Evolutionary conservation across 2,329 filamentous ascomycete species (phyloP), one percentile per base, ranked within the genome.

Genomic region (Zymoseptoria tritici): DNA sequence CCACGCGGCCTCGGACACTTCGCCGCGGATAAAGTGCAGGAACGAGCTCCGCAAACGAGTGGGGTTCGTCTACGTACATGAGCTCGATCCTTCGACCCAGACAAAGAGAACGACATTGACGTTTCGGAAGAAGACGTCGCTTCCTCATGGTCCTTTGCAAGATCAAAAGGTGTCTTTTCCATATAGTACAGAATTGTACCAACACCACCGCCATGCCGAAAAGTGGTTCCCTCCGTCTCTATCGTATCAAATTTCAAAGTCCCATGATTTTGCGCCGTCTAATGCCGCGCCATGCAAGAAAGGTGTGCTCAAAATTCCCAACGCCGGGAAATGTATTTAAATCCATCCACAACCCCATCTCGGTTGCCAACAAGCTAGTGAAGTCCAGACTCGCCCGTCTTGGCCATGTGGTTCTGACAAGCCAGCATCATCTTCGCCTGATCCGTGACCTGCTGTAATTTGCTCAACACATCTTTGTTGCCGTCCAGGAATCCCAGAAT

Each of bases 401-500:
- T 71, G 3, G 70, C 73, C 71, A 76, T 76, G 54, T 71, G 64
- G 57, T 69, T 70, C 66, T 79, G 76, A 64, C 84, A 87, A 64
- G 82, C 79, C 9, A 83, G 75, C 67, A 88, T 70, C 4, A 85
- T 81, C 52, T 78, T 77, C 20, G 86, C 81, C 74, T 88, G 85
- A 62, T 83, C 78, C 19, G 80, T 79, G 2, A 89, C 79, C 66
- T 88, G 83, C 11, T 78, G 78, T 51, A 88, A 71, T 26, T 75
- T 73, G 2, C 79, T 75, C 59, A 84, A 72, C 3, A 84, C 81
- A 59, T 81, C 79, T 60, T 79, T 76, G 72, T 88, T 89, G 0
- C 85, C 84, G 54, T 86, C 82, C 2, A 80, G 76, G 66, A 88
- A 88, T 2, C 79, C 80, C 62, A 84, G 79, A 36, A 86, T 76